These are phyloP conservation scores for Salicornia ramosissima DNA, from an alignment of 148 eudicot genomes.

Conservation along the genomic window DNA sequence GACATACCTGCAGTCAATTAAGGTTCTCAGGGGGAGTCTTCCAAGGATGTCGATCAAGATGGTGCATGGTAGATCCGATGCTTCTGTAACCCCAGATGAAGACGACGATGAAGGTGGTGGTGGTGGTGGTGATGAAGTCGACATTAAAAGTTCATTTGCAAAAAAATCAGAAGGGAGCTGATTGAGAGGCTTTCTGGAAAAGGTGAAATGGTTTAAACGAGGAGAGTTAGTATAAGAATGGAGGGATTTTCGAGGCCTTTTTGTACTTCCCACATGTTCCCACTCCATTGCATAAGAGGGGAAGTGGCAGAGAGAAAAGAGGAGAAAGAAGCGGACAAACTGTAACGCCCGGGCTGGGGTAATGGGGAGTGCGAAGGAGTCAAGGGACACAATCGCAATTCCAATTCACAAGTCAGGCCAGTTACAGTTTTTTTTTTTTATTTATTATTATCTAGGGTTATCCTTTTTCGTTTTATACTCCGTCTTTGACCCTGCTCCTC, in stretches of 20 bases:
- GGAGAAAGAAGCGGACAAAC: too few relatives aligned
- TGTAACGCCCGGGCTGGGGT: too few relatives aligned
- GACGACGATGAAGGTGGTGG: background rate
- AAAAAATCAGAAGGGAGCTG: background rate
- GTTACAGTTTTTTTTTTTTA: too few relatives aligned
- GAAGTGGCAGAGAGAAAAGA: background rate
- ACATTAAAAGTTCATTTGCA: background rate
- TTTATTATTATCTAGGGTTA: too few relatives aligned
- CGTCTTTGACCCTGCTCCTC: too few relatives aligned
- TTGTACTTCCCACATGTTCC: slow-evolving; percentile 16
- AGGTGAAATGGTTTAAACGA: too few relatives aligned
- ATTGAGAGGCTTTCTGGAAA: background rate
- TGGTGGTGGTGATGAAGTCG: background rate
- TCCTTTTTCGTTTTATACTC: too few relatives aligned
- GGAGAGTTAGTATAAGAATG: too few relatives aligned
- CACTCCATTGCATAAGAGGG: slow-evolving; percentile 16
- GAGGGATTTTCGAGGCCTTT: slow-evolving; percentile 3
- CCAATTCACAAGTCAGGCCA: too few relatives aligned
- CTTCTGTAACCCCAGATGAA: background rate
- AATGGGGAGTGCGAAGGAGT: too few relatives aligned
- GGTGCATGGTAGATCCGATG: slow-evolving; percentile 30
- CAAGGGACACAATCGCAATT: too few relatives aligned
- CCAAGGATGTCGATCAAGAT: slow-evolving; percentile 35
- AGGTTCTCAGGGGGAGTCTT: slow-evolving; percentile 33
- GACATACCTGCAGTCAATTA: slow-evolving; percentile 34